phyloP scores from a whole-genome alignment of 225 moss, liverwort and hornwort species.

The Lunularia cruciata region DNA sequence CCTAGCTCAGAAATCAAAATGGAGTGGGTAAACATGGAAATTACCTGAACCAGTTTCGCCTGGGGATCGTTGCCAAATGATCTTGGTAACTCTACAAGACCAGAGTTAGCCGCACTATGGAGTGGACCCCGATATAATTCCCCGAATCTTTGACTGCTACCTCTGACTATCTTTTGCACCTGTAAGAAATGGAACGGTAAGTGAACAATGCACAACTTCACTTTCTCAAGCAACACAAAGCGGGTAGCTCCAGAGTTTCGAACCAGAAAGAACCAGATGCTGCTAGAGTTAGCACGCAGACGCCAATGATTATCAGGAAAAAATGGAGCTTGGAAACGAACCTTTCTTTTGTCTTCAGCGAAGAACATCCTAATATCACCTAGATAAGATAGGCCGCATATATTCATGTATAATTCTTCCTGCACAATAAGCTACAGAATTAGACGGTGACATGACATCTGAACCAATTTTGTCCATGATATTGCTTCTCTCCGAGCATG shows the following conservation, averaged over 20 bases:
- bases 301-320: no score
- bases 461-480: no score
- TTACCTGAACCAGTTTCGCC: slow-evolving; percentile 56
- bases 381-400: slow-evolving; percentile 86
- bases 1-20: no score
- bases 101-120: slow-evolving; percentile 49
- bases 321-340: not conserved
- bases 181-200: slow-evolving; percentile 17
- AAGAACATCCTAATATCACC: slow-evolving; percentile 95
- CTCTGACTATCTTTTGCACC: slow-evolving; percentile 90
- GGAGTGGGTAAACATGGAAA: no score
- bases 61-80: slow-evolving; percentile 50
- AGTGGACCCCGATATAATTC: slow-evolving; percentile 65
- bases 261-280: no score
- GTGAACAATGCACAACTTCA: not conserved
- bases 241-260: no score
- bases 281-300: no score
- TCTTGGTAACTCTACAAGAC: slow-evolving; percentile 56
- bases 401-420: slow-evolving; percentile 85
- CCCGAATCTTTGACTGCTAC: slow-evolving; percentile 68
- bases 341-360: slow-evolving; percentile 90
- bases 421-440: slow-evolving; percentile 25
- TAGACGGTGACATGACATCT: not conserved
- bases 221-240: no score
- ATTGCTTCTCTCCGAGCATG: no score